These are phyloP conservation scores for Sarocladium kiliense DNA, from an alignment of 2,329 filamentous ascomycete genomes.

Conservation along the genomic window DNA sequence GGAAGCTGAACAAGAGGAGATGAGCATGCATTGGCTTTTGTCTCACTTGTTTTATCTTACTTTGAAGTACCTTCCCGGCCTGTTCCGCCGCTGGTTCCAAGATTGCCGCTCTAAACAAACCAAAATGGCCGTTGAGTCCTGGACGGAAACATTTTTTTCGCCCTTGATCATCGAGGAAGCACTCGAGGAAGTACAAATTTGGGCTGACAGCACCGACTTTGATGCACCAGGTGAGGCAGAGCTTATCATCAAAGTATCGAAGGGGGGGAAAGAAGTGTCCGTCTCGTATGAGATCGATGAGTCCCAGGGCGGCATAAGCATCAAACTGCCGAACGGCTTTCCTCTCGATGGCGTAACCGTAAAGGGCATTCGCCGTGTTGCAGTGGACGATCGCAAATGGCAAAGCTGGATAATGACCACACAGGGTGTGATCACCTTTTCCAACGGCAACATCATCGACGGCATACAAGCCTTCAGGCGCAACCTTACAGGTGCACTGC, in stretches of 20 bases:
- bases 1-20: slow-evolving; percentile 57
- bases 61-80: slow-evolving; percentile 69
- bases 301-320: slow-evolving; percentile 73
- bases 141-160: slow-evolving; percentile 83
- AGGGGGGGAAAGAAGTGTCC: slow-evolving; percentile 67
- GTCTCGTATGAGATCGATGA: slow-evolving; percentile 88
- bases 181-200: slow-evolving; percentile 62
- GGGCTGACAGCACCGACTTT: slow-evolving; percentile 53
- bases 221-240: slow-evolving; percentile 48
- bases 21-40: slow-evolving; percentile 76
- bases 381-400: slow-evolving; percentile 89
- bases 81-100: slow-evolving; percentile 82
- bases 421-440: slow-evolving; percentile 89
- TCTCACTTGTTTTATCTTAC: slow-evolving; percentile 81
- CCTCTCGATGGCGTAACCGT: slow-evolving; percentile 77
- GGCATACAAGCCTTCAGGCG: slow-evolving; percentile 79
- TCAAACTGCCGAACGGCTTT: slow-evolving; percentile 75
- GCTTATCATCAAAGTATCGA: slow-evolving; percentile 65
- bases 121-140: slow-evolving; percentile 70
- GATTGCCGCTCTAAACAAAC: slow-evolving; percentile 77
- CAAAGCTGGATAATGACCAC: slow-evolving; percentile 83
- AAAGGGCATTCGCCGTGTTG: slow-evolving; percentile 73
- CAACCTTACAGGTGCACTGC: slow-evolving; percentile 82
- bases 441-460: slow-evolving; percentile 82
- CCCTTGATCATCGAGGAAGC: slow-evolving; percentile 61